Evolutionary conservation across 495 filamentous ascomycete species (phyloP), one percentile per base, ranked within the genome.

Genomic region (Aspergillus homomorphus): DNA sequence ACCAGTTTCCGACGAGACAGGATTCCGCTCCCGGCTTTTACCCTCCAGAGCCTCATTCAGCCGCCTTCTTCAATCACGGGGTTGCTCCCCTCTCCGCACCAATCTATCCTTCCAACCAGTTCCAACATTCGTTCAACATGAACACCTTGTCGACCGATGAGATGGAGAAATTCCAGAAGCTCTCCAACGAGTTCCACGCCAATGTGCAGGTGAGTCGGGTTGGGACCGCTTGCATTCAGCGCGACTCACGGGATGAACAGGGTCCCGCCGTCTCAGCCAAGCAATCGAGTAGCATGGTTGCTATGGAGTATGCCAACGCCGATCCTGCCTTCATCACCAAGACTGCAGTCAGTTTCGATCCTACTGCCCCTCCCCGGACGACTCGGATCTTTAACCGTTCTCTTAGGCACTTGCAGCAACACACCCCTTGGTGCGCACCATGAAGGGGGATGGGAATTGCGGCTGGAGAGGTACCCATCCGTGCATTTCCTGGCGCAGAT

Each of bases 391-490:
- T 63, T 73, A 51, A 70, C 51, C 15, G 46, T 42, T 50, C 60
- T 28, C 26, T 18, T 18, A 97, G 92, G 82, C 86, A 26, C 80
- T 98, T 50, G 88, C 89, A 1, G 77, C 87, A 55, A 92, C 89
- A 60, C 96, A 95, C 69, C 89, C 91, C 16, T 86, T 91, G 64
- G 94, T 90, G 65, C 89, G 94, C 44, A 87, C 87, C 4, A 86
- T 96, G 73, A 87, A 86, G 69, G 92, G 94, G 20, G 94, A 98
- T 75, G 94, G 94, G 41, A 92, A 95, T 67, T 98, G 94, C 76
- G 94, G 94, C 62, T 98, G 94, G 93, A 83, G 94, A 87, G 94
- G 93, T 96, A 83, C 53, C 69, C 42, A 6, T 14, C 9, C 69
- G 72, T 76, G n/a, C 60, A 21, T 63, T 45, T n/a, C 33, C 33